Conservation (phyloP, 139 green algal genomes). For the Closterium sp. region DNA sequence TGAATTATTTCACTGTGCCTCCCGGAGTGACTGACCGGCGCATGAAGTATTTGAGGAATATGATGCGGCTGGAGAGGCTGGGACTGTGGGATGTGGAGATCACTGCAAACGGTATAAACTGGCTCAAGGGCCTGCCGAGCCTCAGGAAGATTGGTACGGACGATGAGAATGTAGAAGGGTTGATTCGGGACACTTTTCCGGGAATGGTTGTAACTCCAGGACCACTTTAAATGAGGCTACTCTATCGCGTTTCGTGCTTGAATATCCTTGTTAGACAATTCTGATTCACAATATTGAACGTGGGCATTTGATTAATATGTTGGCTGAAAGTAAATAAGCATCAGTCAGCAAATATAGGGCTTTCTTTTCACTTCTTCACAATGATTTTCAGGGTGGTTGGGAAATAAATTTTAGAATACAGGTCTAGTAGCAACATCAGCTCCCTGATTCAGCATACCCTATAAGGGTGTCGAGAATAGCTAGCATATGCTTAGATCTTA, state of each 20-base stretch:
- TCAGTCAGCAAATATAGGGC: too few relatives aligned
- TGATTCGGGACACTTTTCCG: not conserved
- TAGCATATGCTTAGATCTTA: too few relatives aligned
- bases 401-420: too few relatives aligned
- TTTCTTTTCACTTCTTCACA: too few relatives aligned
- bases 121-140: not conserved
- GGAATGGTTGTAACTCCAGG: not conserved
- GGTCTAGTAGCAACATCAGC: too few relatives aligned
- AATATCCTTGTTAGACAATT: not conserved
- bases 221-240: not conserved
- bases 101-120: not conserved
- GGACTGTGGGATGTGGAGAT: not conserved
- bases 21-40: not conserved
- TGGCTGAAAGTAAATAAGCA: too few relatives aligned
- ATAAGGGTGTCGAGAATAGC: too few relatives aligned
- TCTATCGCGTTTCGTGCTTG: not conserved
- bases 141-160: not conserved
- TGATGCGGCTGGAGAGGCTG: not conserved
- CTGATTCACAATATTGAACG: too few relatives aligned
- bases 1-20: not conserved
- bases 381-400: too few relatives aligned
- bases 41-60: not conserved
- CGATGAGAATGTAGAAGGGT: not conserved
- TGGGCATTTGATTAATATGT: too few relatives aligned
- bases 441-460: too few relatives aligned